These are phyloP conservation scores for Fusarium sp. DNA, from an alignment of 2,329 filamentous ascomycete genomes.

Conservation along the genomic window DNA sequence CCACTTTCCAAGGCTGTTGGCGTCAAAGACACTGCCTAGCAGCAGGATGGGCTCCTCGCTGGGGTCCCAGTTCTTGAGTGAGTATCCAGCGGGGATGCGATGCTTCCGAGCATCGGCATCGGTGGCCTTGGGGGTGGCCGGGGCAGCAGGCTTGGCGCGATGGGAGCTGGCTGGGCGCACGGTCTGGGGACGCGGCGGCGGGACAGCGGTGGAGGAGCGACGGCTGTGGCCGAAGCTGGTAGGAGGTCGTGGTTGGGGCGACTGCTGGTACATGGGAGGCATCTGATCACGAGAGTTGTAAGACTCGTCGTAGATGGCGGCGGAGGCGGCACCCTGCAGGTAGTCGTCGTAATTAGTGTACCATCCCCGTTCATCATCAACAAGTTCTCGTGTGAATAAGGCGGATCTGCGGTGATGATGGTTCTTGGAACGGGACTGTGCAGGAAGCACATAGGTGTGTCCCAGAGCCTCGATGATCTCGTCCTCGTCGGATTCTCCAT, in stretches of 20 bases:
- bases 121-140: constrained; percentile 62
- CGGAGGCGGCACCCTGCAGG: constrained; percentile 58
- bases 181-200: constrained; percentile 66
- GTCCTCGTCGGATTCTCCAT: constrained; percentile 75
- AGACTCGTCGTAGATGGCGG: constrained; percentile 49
- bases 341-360: constrained; percentile 70
- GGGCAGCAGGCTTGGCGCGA: constrained; percentile 45
- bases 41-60: constrained; percentile 93
- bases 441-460: constrained; percentile 65
- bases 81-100: constrained; percentile 89
- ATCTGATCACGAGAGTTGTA: constrained; percentile 50
- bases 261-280: constrained; percentile 54
- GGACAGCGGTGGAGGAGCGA: constrained; percentile 62
- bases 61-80: constrained; percentile 98
- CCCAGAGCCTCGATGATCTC: constrained; percentile 68
- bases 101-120: constrained; percentile 72
- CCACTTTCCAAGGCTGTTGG: constrained; percentile 98
- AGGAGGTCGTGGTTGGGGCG: constrained; percentile 55
- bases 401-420: constrained; percentile 49
- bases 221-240: constrained; percentile 59
- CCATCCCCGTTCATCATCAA: constrained; percentile 65
- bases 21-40: constrained; percentile 94
- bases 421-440: constrained; percentile 57
- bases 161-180: constrained; percentile 56
- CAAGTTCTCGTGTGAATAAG: constrained; percentile 54